Base-by-base conservation (phyloP, 164 flowering plant genomes). In the Litsea cubeba region DNA sequence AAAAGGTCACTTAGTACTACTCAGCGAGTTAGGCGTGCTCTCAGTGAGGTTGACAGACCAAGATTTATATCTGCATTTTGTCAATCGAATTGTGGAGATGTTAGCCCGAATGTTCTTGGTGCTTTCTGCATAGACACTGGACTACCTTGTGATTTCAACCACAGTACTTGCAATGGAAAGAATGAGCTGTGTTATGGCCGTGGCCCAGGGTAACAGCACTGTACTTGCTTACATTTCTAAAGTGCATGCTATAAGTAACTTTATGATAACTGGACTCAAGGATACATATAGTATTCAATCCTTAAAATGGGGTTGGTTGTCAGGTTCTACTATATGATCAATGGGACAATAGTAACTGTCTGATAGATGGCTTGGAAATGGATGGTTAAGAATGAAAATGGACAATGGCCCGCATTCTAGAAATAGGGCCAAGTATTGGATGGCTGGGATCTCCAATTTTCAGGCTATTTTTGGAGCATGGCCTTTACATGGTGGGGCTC, bases 91-190 rank as follows among this genome's bases (percentile, higher is more conserved):
- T 92, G 97, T 80, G 99, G 99, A 70, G 99, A 96, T 88, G 97
- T 96, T 75, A 96, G 99, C 85, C 99, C 99, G 71, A 96, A 96
- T 84, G 95, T 92, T 69, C 93, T 89, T 50, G 99, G 99, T 76
- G 86, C 99, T 25, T 94, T 94, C 80, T 94, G 99, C 79, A 84
- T 71, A 58, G 99, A 94, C 84, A 89, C 95, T 46, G 99, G 97
- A 22, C 87, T 91, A 76, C 97, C 98, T 70, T 96, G 99, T 79
- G 99, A 96, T 77, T 96, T 96, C 88, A 94, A 95, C 84, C 98
- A 94, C 67, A 95, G 99, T 80, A 95, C 99, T 40, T 95, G 98
- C 82, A 89, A 88, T 75, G 99, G 98, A 64, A 94, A 91, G 83
- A 96, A 94, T 74, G 98, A 96, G 75, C 74, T 90, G 72, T 96